These are phyloP conservation scores for Nothophytophthora sp. DNA, from an alignment of 352 stramenopile species.

Conservation along the genomic window DNA sequence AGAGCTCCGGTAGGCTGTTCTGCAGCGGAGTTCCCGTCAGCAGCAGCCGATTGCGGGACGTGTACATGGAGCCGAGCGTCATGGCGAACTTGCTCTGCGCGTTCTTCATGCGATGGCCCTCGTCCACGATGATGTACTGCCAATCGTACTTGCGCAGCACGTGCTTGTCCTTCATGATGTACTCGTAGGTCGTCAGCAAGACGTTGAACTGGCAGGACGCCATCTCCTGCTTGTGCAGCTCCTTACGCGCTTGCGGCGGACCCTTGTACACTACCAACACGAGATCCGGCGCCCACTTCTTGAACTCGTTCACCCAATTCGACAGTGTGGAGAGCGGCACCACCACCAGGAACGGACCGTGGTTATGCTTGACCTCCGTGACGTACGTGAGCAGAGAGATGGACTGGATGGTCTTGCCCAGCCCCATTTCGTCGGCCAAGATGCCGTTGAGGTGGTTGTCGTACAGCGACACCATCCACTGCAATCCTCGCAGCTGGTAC, in stretches of 20 bases:
- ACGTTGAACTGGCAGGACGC: slow-evolving; percentile 91
- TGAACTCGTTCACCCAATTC: slow-evolving; percentile 95
- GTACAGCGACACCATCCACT: slow-evolving; percentile 99
- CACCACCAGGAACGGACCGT: slow-evolving; percentile 97
- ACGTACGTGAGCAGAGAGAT: slow-evolving; percentile 88
- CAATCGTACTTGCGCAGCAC: slow-evolving; percentile 90
- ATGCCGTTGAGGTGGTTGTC: slow-evolving; percentile 99
- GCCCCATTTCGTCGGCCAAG: slow-evolving; percentile 97
- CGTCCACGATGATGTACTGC: slow-evolving; percentile 95
- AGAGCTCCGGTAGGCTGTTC: slow-evolving; percentile 96
- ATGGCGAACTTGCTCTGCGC: slow-evolving; percentile 90
- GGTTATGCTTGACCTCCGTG: slow-evolving; percentile 84
- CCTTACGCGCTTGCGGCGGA: slow-evolving; percentile 76
- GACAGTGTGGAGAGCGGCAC: slow-evolving; percentile 95
- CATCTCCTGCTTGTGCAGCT: slow-evolving; percentile 82
- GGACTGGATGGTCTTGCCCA: slow-evolving; percentile 89
- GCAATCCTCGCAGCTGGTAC: slow-evolving; percentile 98
- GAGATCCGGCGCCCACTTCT: slow-evolving; percentile 95
- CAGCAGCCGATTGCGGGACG: slow-evolving; percentile 90
- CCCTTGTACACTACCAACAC: slow-evolving; percentile 98
- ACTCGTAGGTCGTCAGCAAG: slow-evolving; percentile 95
- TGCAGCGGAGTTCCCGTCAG: slow-evolving; percentile 99
- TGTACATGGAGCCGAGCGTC: slow-evolving; percentile 85
- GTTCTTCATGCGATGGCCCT: slow-evolving; percentile 94
- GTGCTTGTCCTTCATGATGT: slow-evolving; percentile 93